Conservation (phyloP, 805 yeast genomes). For the Candida nonsorbophila region DNA sequence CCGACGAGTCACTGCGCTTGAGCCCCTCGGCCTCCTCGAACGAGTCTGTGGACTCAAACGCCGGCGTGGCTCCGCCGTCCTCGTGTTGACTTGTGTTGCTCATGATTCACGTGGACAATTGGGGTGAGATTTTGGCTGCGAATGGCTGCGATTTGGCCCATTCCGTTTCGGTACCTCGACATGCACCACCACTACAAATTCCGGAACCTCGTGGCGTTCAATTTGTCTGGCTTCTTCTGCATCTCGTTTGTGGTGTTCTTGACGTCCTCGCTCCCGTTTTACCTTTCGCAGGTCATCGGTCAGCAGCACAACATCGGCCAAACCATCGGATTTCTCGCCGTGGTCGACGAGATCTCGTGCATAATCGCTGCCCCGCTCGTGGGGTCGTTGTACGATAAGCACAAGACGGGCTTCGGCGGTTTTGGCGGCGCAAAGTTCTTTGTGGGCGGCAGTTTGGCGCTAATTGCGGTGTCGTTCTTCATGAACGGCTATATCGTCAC, state of each 20-base stretch:
- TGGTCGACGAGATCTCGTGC: conserved; percentile 55
- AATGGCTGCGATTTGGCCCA: too few species aligned
- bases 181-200: too few species aligned
- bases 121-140: too few species aligned
- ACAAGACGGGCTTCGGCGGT: conserved; percentile 16
- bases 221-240: conserved; percentile 31
- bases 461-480: conserved; percentile 42
- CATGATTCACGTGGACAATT: too few species aligned
- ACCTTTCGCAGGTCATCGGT: conserved; percentile 25
- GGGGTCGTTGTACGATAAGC: conserved; percentile 58
- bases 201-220: conserved; percentile 26
- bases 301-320: conserved; percentile 20
- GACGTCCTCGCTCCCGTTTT: conserved; percentile 37
- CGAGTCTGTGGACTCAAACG: too few species aligned
- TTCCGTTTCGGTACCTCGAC: too few species aligned
- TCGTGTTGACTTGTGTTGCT: too few species aligned
- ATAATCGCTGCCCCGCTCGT: conserved; percentile 53
- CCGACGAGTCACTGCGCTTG: conserved; percentile 18
- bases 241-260: conserved; percentile 35
- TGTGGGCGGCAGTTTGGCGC: conserved; percentile 42
- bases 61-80: too few species aligned
- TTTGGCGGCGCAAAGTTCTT: conserved; percentile 51
- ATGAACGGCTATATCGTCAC: too few species aligned
- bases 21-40: conserved; percentile 4
- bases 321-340: conserved; percentile 32